Evolutionary conservation across 108 stramenopile species (phyloP), one percentile per base, ranked within the genome.

Genomic region (Cyclotella choctawhatcheeana): DNA sequence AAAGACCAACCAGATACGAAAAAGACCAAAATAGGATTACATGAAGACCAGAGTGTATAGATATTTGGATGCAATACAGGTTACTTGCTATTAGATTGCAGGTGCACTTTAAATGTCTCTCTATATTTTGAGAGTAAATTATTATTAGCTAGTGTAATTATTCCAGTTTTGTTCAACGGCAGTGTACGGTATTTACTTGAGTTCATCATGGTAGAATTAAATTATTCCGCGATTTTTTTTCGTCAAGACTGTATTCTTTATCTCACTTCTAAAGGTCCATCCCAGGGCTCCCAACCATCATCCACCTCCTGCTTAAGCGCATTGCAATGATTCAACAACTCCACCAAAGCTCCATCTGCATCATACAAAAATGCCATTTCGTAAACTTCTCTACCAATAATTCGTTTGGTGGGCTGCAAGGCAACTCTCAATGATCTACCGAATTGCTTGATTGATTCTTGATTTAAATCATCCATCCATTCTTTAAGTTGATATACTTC

Each of bases 351-450:
- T 13, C 94, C 94, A 84, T 95, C 94, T 13, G 91, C 89, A 81
- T 95, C 94, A 63, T 84, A 91, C 35, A 95, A 50, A 77, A 95
- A 95, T 54, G 90, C 90, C 66, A 89, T 82, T 76, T 93, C 89
- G 64, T 86, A 95, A 2, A 91, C 85, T 45, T 76, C 68, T 13
- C 73, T 65, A 53, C 92, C 94, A 66, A 93, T 83, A 44, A 93
- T 81, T 35, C 88, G 81, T 64, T 92, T 86, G 16, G 66, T 63
- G 1, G 92, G 90, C 17, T 64, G 33, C 27, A 91, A 50, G 2
- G 94, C 94, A 16, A 95, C 76, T 17, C 91, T 77, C 32, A 95
- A 51, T 1, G 84, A 65, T 69, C 82, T 88, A n/a, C 86, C 86
- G 76, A 91, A 95, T 29, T 56, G 76, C 0, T 69, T 34, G 24